Base-by-base conservation (phyloP, 2,329 filamentous ascomycete genomes). In the Pleomassaria siparia region DNA sequence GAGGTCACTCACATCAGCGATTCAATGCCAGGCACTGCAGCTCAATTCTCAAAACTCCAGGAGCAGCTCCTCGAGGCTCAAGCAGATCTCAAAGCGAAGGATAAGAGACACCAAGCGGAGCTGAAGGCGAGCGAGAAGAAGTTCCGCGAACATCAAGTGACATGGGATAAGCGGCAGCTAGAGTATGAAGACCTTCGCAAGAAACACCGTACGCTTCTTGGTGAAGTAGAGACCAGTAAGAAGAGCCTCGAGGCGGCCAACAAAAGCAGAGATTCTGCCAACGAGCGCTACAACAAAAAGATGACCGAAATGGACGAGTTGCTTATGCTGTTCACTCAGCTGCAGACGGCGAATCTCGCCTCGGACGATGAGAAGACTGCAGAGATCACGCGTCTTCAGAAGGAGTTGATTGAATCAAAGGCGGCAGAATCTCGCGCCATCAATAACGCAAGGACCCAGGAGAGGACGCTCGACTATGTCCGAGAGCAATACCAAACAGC, bases 381-480 rank as follows among this genome's bases (percentile, higher is more conserved):
- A 4, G 57, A 63, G 35, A 62, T 66, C 16, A 55, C 59, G 1
- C 54, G 50, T 7, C 52, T 69, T 2, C 50, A 50, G 2, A 58
- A 58, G 15, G 57, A 62, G 11, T 47, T 69, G 6, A 54, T 55
- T 11, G 43, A 53, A 1, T 47, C 55, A 2, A 54, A 54, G 11
- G 45, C 50, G 7, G 55, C 58, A 7, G 58, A 56, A 8, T 45
- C 54, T 10, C 52, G 55, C n/a, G 64, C 63, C 2, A 55, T 72
- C 6, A 69, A 68, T 32, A 62, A 60, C 4, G 63, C 59, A 5
- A 54, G 64, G 9, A 60, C 60, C 29, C 56, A 63, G 7, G 63
- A 72, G 11, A 51, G 63, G 12, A 80, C 84, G 3, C 70, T 77
- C 21, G 80, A 83, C 1, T 88, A 84, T 57, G 71, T 76, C 11